Evolutionary conservation across 108 stramenopile species (phyloP).

Genomic region (Nannochloropsis gaditana): DNA sequence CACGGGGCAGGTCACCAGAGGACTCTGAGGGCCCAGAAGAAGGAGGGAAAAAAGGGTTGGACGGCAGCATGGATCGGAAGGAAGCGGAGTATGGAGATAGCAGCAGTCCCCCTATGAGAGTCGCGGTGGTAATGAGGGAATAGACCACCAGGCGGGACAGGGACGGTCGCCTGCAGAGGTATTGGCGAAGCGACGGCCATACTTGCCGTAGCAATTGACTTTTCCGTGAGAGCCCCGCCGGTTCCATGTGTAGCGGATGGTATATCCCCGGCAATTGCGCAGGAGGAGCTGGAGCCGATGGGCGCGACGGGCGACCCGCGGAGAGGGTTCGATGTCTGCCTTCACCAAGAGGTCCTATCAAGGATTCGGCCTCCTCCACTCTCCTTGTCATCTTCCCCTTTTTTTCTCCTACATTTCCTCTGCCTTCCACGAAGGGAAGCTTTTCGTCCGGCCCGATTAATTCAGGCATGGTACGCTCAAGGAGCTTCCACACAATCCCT

Average conservation of each 20-base stretch:
- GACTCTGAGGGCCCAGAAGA: not conserved
- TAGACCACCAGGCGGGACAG: not conserved
- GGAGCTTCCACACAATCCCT: too few species aligned
- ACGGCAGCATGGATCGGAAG: not conserved
- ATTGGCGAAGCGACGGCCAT: not conserved
- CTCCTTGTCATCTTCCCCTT: too few species aligned
- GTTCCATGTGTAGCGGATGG: not conserved
- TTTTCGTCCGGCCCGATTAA: too few species aligned
- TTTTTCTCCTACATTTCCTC: too few species aligned
- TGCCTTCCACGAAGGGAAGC: too few species aligned
- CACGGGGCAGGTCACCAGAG: not conserved
- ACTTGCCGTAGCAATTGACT: not conserved
- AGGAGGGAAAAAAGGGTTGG: not conserved
- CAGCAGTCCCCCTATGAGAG: not conserved
- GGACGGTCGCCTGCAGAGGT: not conserved
- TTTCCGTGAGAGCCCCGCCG: not conserved
- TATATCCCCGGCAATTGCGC: not conserved
- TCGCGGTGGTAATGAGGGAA: not conserved
- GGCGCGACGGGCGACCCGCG: not conserved
- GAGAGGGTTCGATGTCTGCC: too few species aligned
- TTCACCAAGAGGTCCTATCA: too few species aligned
- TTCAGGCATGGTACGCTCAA: too few species aligned
- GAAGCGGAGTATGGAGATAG: not conserved
- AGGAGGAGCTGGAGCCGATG: not conserved
- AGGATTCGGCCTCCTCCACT: too few species aligned